Conservation (phyloP, 2,329 filamentous ascomycete genomes). For the Xylariaceae sp. region DNA sequence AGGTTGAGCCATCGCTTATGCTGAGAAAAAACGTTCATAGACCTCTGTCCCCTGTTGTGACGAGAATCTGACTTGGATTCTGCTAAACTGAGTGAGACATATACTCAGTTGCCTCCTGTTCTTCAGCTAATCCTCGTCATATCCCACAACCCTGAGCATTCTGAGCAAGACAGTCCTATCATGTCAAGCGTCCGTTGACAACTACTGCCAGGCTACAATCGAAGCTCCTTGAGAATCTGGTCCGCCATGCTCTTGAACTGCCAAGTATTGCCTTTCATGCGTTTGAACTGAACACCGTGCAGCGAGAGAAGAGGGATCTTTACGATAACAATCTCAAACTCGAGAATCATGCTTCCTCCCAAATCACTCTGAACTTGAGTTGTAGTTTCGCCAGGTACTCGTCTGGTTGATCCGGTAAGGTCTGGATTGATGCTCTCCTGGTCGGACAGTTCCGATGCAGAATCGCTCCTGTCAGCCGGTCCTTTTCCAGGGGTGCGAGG, state of each 20-base stretch:
- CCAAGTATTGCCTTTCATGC: slow-evolving; percentile 91
- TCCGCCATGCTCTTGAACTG: slow-evolving; percentile 99
- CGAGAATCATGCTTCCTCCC: slow-evolving; percentile 74
- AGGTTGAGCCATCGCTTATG: slow-evolving; percentile 3
- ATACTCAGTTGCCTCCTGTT: background rate
- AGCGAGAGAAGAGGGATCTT: slow-evolving; percentile 90
- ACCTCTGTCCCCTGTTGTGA: background rate
- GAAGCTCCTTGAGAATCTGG: slow-evolving; percentile 82
- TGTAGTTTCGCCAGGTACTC: slow-evolving; percentile 77
- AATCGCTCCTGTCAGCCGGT: slow-evolving; percentile 66
- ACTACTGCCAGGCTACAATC: slow-evolving; percentile 49
- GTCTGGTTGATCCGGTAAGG: slow-evolving; percentile 45
- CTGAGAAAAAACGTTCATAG: background rate
- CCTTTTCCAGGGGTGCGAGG: slow-evolving; percentile 42
- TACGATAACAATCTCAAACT: slow-evolving; percentile 95
- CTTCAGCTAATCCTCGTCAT: background rate
- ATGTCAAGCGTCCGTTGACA: slow-evolving; percentile 3
- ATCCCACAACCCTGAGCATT: background rate
- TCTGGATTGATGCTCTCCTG: slow-evolving; percentile 59
- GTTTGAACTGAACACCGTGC: slow-evolving; percentile 97
- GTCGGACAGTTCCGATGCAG: slow-evolving; percentile 80
- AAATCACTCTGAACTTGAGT: slow-evolving; percentile 89
- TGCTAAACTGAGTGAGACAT: slow-evolving; percentile 1
- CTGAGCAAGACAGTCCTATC: background rate
- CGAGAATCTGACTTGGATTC: background rate